These are phyloP conservation scores for Beauveria rudraprayagi DNA, from an alignment of 2,329 filamentous ascomycete genomes.

Conservation along the genomic window DNA sequence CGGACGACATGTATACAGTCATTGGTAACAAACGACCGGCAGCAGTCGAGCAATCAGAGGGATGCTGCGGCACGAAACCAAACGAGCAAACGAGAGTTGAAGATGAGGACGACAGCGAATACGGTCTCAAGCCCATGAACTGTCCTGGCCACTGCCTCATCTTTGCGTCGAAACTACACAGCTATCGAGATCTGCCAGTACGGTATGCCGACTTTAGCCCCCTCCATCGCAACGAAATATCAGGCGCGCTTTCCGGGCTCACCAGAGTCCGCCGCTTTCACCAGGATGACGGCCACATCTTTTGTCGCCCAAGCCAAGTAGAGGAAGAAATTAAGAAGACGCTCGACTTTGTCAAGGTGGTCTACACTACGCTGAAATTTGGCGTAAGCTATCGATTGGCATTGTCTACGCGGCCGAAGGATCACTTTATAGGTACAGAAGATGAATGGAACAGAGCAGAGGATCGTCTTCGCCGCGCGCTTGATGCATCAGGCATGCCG, in stretches of 20 bases:
- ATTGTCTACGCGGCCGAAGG: conserved; percentile 68
- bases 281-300: conserved; percentile 88
- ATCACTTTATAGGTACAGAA: conserved; percentile 67
- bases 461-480: conserved; percentile 29
- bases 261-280: conserved; percentile 82
- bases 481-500: conserved; percentile 59
- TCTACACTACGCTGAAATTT: conserved; percentile 62
- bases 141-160: conserved; percentile 83
- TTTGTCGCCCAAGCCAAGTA: conserved; percentile 72
- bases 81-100: conserved; percentile 16
- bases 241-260: conserved; percentile 70
- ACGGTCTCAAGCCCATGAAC: conserved; percentile 88
- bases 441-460: conserved; percentile 52
- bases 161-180: conserved; percentile 64
- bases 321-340: conserved; percentile 65
- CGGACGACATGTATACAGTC: conserved; percentile 87
- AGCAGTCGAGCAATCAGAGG: not conserved
- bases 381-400: conserved; percentile 63
- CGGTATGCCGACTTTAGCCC: conserved; percentile 83
- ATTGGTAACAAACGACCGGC: conserved; percentile 36
- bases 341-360: conserved; percentile 64
- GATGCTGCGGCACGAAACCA: conserved; percentile 7
- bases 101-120: conserved; percentile 61
- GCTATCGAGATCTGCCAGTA: conserved; percentile 73
- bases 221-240: conserved; percentile 79